Evolutionary conservation across 805 yeast genomes (phyloP).

Genomic region (Sugiyamaella americana): DNA sequence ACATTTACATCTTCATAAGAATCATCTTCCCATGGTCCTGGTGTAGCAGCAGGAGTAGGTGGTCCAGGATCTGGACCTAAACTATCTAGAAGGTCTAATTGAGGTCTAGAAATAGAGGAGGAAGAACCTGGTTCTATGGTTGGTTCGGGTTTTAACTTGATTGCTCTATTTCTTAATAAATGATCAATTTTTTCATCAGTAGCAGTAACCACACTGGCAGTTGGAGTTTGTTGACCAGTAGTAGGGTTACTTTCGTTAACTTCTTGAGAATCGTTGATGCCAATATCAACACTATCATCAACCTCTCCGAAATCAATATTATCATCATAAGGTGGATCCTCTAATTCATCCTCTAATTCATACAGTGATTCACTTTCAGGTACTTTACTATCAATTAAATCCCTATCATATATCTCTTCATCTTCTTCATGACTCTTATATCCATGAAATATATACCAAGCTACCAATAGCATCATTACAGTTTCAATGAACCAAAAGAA

Average conservation of each 20-base stretch:
- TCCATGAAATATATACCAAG: conserved; percentile 9
- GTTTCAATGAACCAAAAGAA: conserved; percentile 28
- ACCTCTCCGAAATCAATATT: background rate
- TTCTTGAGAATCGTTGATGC: background rate
- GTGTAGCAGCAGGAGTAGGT: conserved; percentile 10
- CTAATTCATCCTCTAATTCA: background rate
- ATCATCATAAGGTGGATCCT: background rate
- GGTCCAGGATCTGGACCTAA: conserved; percentile 10
- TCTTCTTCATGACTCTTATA: background rate
- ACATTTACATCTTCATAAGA: conserved; percentile 1
- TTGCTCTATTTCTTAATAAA: background rate
- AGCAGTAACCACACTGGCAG: background rate
- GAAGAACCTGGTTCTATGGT: background rate
- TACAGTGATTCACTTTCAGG: background rate
- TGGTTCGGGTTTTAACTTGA: background rate
- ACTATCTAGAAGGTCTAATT: conserved; percentile 4
- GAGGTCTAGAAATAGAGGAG: conserved; percentile 2
- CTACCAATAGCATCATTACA: conserved; percentile 13
- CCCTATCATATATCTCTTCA: background rate
- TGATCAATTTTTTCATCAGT: background rate
- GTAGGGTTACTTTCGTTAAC: background rate
- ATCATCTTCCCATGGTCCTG: conserved; percentile 5
- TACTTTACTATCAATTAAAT: background rate
- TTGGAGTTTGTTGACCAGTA: too few relatives aligned
- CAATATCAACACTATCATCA: background rate